phyloP scores from a whole-genome alignment of 164 flowering plant species.

The Litsea cubeba region DNA sequence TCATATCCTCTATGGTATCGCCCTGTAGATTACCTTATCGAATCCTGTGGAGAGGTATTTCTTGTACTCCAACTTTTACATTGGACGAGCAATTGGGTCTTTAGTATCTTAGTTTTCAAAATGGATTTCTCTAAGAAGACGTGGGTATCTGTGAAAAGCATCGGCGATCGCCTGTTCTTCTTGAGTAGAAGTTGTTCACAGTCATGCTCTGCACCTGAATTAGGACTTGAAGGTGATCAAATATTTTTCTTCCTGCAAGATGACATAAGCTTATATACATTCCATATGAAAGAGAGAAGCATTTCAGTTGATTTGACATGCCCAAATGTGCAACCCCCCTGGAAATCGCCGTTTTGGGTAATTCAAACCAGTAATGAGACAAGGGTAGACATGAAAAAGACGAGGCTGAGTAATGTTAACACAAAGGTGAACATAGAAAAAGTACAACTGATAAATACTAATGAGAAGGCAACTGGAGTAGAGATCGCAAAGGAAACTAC shows the following conservation, averaged over 20 bases:
- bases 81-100: not conserved
- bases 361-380: not conserved
- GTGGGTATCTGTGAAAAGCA: constrained; percentile 2
- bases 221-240: no score
- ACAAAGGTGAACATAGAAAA: no score
- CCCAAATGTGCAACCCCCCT: not conserved
- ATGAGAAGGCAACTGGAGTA: no score
- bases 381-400: not conserved
- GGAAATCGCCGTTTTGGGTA: not conserved
- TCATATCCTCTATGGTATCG: not conserved
- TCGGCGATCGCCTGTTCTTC: constrained; percentile 4
- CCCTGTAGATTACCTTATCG: not conserved
- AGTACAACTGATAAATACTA: no score
- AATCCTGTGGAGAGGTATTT: not conserved
- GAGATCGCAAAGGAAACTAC: not conserved
- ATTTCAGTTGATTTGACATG: not conserved
- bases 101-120: not conserved
- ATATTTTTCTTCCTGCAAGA: no score
- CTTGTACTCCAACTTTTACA: not conserved
- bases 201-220: not conserved
- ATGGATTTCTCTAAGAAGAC: not conserved
- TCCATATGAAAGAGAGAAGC: not conserved
- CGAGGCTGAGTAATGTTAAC: not conserved
- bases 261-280: not conserved
- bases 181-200: constrained; percentile 1